These are phyloP conservation scores for Komagataella pastoris DNA, from an alignment of 805 yeast species.

Conservation along the genomic window DNA sequence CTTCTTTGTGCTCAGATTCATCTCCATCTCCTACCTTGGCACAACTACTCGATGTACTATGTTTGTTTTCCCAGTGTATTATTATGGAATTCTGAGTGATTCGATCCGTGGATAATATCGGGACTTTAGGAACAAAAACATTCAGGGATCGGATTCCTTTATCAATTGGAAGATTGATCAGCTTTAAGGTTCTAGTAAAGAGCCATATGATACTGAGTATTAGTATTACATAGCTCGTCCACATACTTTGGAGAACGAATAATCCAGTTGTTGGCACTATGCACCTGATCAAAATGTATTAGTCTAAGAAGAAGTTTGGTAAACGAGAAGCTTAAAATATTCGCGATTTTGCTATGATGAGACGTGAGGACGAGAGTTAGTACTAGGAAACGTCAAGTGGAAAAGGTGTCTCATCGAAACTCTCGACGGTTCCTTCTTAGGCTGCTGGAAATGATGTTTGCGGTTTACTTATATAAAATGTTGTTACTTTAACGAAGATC, in stretches of 20 bases:
- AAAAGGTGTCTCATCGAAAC: neutral
- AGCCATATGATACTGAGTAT: slow-evolving; percentile 13
- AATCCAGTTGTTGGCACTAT: neutral
- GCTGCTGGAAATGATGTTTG: too few species aligned
- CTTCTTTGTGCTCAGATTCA: slow-evolving; percentile 1
- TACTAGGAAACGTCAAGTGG: neutral
- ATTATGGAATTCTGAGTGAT: slow-evolving; percentile 30
- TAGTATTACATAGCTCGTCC: slow-evolving; percentile 2
- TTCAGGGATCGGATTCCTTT: slow-evolving; percentile 30
- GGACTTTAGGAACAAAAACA: slow-evolving; percentile 42
- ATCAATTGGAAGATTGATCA: slow-evolving; percentile 28
- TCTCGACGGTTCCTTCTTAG: too few species aligned
- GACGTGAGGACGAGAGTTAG: neutral
- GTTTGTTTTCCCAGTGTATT: slow-evolving; percentile 38
- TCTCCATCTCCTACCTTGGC: slow-evolving; percentile 1
- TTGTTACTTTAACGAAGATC: too few species aligned
- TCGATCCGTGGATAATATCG: slow-evolving; percentile 40
- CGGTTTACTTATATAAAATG: too few species aligned
- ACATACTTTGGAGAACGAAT: neutral
- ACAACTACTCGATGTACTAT: neutral
- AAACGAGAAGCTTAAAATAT: neutral
- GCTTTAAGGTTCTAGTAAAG: slow-evolving; percentile 11
- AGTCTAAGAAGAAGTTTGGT: neutral
- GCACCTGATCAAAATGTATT: neutral
- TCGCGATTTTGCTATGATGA: neutral